Percentiles rank a stretch among this genome's conserved stretches.
These are phyloP conservation scores for Podaxis rugospora DNA, from an alignment of 768 basidiomycete species.

Conservation along the genomic window DNA sequence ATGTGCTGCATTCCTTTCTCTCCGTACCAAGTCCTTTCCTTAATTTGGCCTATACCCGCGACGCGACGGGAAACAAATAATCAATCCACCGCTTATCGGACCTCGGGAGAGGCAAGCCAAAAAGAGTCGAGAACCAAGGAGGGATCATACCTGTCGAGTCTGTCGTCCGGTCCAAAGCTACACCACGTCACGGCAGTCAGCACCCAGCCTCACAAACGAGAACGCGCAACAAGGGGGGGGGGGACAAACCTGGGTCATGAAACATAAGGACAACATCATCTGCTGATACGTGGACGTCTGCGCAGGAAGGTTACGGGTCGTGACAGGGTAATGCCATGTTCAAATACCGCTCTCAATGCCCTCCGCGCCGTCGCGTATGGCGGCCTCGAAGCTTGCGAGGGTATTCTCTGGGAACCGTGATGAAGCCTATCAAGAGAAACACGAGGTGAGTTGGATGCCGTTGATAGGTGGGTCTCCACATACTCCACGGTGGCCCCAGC, in stretches of 20 bases:
- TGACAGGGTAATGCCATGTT: conserved; percentile 28
- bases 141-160: conserved; percentile 54
- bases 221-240: conserved; percentile 1
- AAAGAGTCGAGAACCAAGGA: not conserved
- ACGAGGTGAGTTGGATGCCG: not conserved
- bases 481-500: conserved; percentile 58
- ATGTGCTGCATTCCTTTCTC: conserved; percentile 71
- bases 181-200: conserved; percentile 18
- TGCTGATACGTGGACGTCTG: conserved; percentile 92
- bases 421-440: conserved; percentile 56
- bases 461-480: conserved; percentile 12
- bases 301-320: conserved; percentile 55
- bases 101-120: not conserved
- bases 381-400: conserved; percentile 90
- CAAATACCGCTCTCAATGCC: conserved; percentile 96
- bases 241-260: conserved; percentile 75
- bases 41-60: conserved; percentile 51
- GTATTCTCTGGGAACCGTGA: conserved; percentile 91
- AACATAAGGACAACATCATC: conserved; percentile 93
- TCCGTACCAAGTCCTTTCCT: conserved; percentile 69
- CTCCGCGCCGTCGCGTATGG: conserved; percentile 92
- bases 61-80: conserved; percentile 17
- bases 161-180: conserved; percentile 79
- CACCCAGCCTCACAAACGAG: conserved; percentile 5
- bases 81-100: conserved; percentile 1